phyloP scores from a whole-genome alignment of 202 grass and related monocot genomes.

The Musa balbisiana region DNA sequence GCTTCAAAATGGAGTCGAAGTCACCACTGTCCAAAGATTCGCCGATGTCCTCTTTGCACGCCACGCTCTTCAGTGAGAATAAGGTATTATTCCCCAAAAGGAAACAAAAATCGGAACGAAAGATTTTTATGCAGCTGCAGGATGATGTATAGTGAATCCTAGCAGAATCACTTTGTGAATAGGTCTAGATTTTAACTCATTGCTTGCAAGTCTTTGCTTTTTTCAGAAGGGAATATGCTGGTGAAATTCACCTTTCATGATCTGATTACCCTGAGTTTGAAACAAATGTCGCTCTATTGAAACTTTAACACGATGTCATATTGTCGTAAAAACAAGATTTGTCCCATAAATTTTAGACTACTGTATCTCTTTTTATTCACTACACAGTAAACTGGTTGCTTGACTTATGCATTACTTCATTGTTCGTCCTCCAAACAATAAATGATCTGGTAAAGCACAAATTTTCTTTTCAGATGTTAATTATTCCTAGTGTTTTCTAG shows the following conservation, averaged over 20 bases:
- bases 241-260: constrained; percentile 34
- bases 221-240: constrained; percentile 28
- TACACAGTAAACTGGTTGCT: too few relatives aligned
- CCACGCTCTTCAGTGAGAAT: constrained; percentile 81
- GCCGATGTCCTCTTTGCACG: constrained; percentile 66
- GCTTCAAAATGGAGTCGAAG: constrained; percentile 93
- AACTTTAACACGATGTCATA: neutral
- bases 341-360: neutral
- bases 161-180: constrained; percentile 14
- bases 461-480: too few relatives aligned
- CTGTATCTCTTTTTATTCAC: too few relatives aligned
- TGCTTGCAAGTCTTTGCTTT: neutral
- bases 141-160: constrained; percentile 40
- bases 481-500: too few relatives aligned
- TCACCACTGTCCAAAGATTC: constrained; percentile 30
- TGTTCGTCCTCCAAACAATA: too few relatives aligned
- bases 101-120: constrained; percentile 11
- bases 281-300: neutral
- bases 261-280: neutral
- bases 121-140: constrained; percentile 17
- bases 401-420: too few relatives aligned
- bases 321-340: neutral
- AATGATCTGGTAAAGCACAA: too few relatives aligned
- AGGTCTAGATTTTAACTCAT: constrained; percentile 9
- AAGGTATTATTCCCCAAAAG: constrained; percentile 72